Base-by-base conservation (phyloP, 768 basidiomycete genomes). In the Melanogaster broomeanus region DNA sequence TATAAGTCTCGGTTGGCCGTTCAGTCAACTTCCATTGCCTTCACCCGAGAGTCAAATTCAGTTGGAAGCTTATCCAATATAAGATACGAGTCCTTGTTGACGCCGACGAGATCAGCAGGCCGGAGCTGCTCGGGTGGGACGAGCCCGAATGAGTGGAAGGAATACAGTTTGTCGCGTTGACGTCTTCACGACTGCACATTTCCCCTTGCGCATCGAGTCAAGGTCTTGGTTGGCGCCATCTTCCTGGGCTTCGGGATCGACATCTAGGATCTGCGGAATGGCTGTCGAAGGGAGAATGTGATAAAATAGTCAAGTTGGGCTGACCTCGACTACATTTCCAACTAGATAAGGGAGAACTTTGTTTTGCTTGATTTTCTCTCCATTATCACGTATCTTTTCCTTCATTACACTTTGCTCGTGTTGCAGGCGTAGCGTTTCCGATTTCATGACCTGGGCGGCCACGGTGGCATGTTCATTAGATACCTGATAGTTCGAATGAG, bases 1-100 rank as follows among this genome's bases (percentile, higher is more conserved):
- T 95, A 64, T 98, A 98, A 3, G 87, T 91, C 70, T 98, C 97
- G 12, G 95, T 98, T 30, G 97, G 97, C 45, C 93, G 81, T 69
- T 98, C 97, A 59, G n/a, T 99, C 97, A 2, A 99, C 97, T 65
- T 99, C 97, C 97, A 99, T 99, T 9, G 97, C 97, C 71, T 98
- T 98, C 22, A 99, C 97, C 41, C 97, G 85, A 31, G 93, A 94
- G 70, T 99, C 97, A 64, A 93, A 98, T 74, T 99, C 97, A 22
- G 90, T 90, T 4, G 97, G 97, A 21, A 99, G 81, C 3, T 87
- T 95, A 70, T 98, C 97, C 33, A 99, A 81, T 30, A 98, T 84
- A 58, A 99, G 87, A 67, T 98, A 98, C 10, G 96, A 98, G 68
- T 99, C 97, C 71, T 99, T 99, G 78, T 99, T 98, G 44, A 98